Conservation (phyloP, 1,284 basidiomycete species). For the Trichosporon faecale region DNA sequence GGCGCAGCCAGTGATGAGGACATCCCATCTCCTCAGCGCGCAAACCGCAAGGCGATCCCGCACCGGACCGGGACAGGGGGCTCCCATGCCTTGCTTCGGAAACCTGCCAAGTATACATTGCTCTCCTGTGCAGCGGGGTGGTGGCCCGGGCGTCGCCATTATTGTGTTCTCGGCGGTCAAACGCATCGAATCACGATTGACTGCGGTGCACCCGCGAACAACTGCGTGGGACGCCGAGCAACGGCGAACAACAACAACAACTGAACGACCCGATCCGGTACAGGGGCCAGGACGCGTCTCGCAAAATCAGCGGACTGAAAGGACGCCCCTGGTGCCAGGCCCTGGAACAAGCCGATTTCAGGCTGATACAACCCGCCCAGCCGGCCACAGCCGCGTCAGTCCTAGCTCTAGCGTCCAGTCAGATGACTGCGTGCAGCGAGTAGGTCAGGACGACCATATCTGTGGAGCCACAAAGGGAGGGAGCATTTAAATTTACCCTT, state of each 20-base stretch:
- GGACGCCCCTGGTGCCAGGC: neutral
- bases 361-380: slow-evolving; percentile 1
- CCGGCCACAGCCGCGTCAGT: neutral
- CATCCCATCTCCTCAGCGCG: neutral
- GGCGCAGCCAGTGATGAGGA: neutral
- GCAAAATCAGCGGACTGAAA: neutral
- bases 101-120: slow-evolving; percentile 8
- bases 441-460: neutral
- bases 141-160: neutral
- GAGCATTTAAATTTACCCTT: neutral
- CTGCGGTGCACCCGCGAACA: neutral
- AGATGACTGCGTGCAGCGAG: neutral
- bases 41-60: neutral
- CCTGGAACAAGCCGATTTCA: slow-evolving; percentile 7
- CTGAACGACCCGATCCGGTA: neutral
- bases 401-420: neutral
- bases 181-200: neutral
- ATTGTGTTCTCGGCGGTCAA: neutral
- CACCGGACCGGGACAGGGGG: neutral
- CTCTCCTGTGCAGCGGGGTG: neutral
- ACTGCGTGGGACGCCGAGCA: neutral
- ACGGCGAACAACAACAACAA: neutral
- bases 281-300: neutral
- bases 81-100: neutral
- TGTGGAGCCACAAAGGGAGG: neutral